These are phyloP conservation scores for Chrysosphaeria jannelii DNA, from an alignment of 2,329 filamentous ascomycete species.

Conservation along the genomic window DNA sequence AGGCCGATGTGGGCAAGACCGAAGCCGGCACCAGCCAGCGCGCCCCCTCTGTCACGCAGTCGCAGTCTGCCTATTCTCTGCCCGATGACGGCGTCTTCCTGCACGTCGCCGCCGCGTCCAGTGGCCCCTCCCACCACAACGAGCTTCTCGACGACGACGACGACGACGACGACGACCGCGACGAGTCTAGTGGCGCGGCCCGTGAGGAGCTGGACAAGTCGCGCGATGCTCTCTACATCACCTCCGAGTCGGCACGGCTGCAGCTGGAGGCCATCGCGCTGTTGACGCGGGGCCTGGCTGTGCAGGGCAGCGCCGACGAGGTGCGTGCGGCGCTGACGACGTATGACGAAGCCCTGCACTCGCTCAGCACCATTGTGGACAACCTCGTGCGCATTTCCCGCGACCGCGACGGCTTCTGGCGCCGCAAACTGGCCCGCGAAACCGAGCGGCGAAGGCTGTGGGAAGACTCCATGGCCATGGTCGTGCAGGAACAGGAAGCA, in stretches of 20 bases:
- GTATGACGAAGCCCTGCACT: conserved; percentile 72
- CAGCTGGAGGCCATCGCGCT: conserved; percentile 75
- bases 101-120: conserved; percentile 17
- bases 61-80: conserved; percentile 15
- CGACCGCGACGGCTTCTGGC: conserved; percentile 90
- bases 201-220: conserved; percentile 42
- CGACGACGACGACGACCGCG: conserved; percentile 40
- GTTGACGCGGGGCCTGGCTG: conserved; percentile 49
- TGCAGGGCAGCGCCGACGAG: conserved; percentile 45
- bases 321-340: conserved; percentile 51
- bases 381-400: conserved; percentile 76
- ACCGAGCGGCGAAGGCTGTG: conserved; percentile 79
- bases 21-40: conserved; percentile 10
- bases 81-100: conserved; percentile 19
- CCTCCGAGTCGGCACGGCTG: conserved; percentile 74
- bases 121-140: conserved; percentile 9
- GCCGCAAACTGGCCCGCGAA: conserved; percentile 76
- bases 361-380: conserved; percentile 54
- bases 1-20: conserved; percentile 22
- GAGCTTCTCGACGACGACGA: conserved; percentile 6
- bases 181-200: conserved; percentile 37
- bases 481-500: conserved; percentile 82
- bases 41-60: conserved; percentile 3
- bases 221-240: conserved; percentile 91
- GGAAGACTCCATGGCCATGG: conserved; percentile 96